phyloP scores from a whole-genome alignment of 2,329 filamentous ascomycete species.

The Cytospora chrysosperma region DNA sequence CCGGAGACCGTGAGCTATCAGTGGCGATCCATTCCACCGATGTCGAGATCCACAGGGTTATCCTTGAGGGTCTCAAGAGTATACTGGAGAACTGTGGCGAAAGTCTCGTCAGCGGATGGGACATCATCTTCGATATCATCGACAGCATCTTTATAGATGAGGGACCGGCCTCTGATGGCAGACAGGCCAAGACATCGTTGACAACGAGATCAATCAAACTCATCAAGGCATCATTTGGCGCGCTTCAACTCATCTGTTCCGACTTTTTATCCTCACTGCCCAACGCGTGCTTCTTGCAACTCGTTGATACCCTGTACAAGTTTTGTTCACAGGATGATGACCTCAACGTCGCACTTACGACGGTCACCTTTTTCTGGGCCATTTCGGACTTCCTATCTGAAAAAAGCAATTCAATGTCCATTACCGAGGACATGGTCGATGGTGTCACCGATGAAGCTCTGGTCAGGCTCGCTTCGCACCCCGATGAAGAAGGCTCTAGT shows the following conservation, averaged over 20 bases:
- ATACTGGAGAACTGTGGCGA: constrained; percentile 89
- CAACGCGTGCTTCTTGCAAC: constrained; percentile 68
- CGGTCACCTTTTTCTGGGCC: constrained; percentile 94
- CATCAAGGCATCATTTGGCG: constrained; percentile 83
- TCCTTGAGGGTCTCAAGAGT: constrained; percentile 76
- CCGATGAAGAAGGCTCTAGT: constrained; percentile 60
- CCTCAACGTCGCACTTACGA: constrained; percentile 91
- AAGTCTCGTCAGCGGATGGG: constrained; percentile 78
- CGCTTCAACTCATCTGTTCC: constrained; percentile 88
- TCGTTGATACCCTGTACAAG: constrained; percentile 84
- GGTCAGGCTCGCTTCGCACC: constrained; percentile 56
- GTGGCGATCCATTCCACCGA: constrained; percentile 64
- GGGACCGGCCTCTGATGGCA: constrained; percentile 35
- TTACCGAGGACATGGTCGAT: constrained; percentile 56
- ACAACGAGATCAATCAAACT: constrained; percentile 67
- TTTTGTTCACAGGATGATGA: constrained; percentile 91
- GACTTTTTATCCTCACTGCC: constrained; percentile 81
- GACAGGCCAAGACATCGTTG: constrained; percentile 37
- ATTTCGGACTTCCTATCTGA: constrained; percentile 81
- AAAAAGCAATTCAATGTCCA: constrained; percentile 56
- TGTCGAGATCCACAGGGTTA: constrained; percentile 75
- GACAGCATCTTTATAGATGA: constrained; percentile 69
- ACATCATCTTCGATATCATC: constrained; percentile 80
- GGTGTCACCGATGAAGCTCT: constrained; percentile 57
- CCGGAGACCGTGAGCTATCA: constrained; percentile 50